Evolutionary conservation across 192 early-diverging fungal species (phyloP).

Genomic region (Linnemannia elongata): DNA sequence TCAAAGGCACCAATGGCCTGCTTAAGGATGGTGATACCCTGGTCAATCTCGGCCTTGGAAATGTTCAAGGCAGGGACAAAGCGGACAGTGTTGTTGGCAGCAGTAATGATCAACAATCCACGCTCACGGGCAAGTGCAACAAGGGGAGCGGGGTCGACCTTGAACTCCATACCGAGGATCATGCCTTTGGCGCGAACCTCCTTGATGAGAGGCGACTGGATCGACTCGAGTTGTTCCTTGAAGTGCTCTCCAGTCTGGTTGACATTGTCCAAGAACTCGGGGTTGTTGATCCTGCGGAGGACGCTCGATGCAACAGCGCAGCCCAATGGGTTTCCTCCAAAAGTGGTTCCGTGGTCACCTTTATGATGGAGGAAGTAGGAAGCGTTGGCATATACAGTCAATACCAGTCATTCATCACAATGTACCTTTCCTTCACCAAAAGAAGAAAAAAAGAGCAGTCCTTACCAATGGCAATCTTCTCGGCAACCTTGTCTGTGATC

Average conservation of each 20-base stretch:
- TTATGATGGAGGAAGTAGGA: not conserved
- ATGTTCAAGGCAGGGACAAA: slow-evolving; percentile 92
- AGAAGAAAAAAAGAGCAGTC: not conserved
- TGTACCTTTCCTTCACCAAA: not conserved
- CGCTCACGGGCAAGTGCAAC: slow-evolving; percentile 83
- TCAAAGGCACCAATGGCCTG: slow-evolving; percentile 66
- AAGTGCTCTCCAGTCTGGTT: slow-evolving; percentile 74
- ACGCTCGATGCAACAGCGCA: slow-evolving; percentile 88
- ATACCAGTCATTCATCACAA: slow-evolving; percentile 5
- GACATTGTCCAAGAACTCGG: slow-evolving; percentile 83
- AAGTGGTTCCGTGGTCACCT: slow-evolving; percentile 98
- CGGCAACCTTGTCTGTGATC: slow-evolving; percentile 81
- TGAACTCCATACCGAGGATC: slow-evolving; percentile 89
- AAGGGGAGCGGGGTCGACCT: slow-evolving; percentile 72
- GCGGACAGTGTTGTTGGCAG: slow-evolving; percentile 91
- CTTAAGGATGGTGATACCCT: slow-evolving; percentile 80
- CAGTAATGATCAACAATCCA: slow-evolving; percentile 91
- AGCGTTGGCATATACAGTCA: not conserved
- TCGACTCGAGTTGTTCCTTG: slow-evolving; percentile 60
- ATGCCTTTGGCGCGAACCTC: slow-evolving; percentile 90
- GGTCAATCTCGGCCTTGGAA: slow-evolving; percentile 80
- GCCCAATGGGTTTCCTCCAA: slow-evolving; percentile 95
- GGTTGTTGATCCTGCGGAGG: slow-evolving; percentile 74
- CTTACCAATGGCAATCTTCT: slow-evolving; percentile 80
- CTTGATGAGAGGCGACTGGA: slow-evolving; percentile 69